Evolutionary conservation across 2,329 filamentous ascomycete species (phyloP).

Genomic region (Ambrosiella beaveri): DNA sequence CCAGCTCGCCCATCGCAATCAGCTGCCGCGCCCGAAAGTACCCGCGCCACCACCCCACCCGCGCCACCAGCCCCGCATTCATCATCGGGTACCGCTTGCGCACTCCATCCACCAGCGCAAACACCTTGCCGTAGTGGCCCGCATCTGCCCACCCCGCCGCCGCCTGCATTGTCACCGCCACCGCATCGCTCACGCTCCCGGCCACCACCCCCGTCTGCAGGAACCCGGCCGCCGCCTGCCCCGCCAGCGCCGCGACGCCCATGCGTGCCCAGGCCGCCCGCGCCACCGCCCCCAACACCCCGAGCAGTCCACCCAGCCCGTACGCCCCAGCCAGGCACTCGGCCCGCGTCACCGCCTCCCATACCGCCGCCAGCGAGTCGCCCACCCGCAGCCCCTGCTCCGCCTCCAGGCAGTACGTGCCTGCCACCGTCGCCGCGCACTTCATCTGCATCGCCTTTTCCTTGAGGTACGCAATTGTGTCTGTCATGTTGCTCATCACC

Average conservation of each 20-base stretch:
- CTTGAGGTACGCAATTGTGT: constrained; percentile 69
- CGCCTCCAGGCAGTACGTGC: constrained; percentile 69
- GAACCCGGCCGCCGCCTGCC: constrained; percentile 48
- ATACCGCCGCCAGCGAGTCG: constrained; percentile 41
- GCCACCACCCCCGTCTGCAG: constrained; percentile 43
- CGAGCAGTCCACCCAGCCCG: constrained; percentile 2
- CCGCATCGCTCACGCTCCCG: constrained; percentile 37
- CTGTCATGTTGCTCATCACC: constrained; percentile 60
- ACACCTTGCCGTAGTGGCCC: constrained; percentile 36
- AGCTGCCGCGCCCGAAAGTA: constrained; percentile 38
- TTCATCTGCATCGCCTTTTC: constrained; percentile 71
- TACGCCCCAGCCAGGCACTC: constrained; percentile 2
- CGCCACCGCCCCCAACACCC: neutral
- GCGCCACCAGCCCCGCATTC: constrained; percentile 13
- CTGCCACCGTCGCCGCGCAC: constrained; percentile 72
- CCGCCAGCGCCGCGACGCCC: constrained; percentile 35
- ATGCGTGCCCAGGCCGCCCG: constrained; percentile 46
- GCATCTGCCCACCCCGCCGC: constrained; percentile 24
- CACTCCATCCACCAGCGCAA: constrained; percentile 27
- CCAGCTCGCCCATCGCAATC: constrained; percentile 40
- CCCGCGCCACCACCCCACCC: constrained; percentile 44
- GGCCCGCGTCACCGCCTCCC: constrained; percentile 14
- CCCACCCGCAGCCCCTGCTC: constrained; percentile 62
- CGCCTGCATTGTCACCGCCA: constrained; percentile 47
- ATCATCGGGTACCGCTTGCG: neutral